Conservation (phyloP, 2,329 filamentous ascomycete genomes). For the Penicillium verrucosum region DNA sequence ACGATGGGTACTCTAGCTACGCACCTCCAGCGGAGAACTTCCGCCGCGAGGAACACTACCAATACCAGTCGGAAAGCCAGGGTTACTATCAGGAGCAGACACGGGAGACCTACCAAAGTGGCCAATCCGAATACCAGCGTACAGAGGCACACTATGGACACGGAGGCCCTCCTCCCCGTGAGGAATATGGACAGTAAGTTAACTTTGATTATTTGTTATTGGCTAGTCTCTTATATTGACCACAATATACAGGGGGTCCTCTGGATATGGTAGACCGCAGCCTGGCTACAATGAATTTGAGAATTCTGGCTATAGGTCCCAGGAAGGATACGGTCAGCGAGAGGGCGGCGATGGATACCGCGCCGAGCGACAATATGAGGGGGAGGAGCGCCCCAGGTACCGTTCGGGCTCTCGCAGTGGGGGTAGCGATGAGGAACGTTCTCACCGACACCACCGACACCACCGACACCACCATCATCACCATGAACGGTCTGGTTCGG, state of each 20-base stretch:
- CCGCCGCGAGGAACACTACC: slow-evolving; percentile 17
- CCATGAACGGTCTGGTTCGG: slow-evolving; percentile 20
- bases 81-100: slow-evolving; percentile 19
- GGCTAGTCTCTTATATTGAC: slow-evolving; percentile 4
- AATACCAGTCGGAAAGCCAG: slow-evolving; percentile 13
- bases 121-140: slow-evolving; percentile 16
- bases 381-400: slow-evolving; percentile 22
- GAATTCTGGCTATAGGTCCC: slow-evolving; percentile 12
- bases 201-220: slow-evolving; percentile 8
- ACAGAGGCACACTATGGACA: slow-evolving; percentile 21
- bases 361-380: slow-evolving; percentile 20
- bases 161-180: slow-evolving; percentile 8
- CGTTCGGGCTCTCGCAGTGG: slow-evolving; percentile 22
- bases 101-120: slow-evolving; percentile 15
- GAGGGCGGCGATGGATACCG: slow-evolving; percentile 21
- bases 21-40: slow-evolving; percentile 13
- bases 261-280: slow-evolving; percentile 20
- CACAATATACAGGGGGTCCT: slow-evolving; percentile 17
- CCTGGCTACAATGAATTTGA: slow-evolving; percentile 16
- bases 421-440: slow-evolving; percentile 18
- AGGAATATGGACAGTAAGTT: slow-evolving; percentile 24
- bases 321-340: slow-evolving; percentile 18
- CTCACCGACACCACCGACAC: slow-evolving; percentile 19
- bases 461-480: slow-evolving; percentile 13
- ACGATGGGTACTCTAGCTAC: slow-evolving; percentile 12